Base-by-base conservation (phyloP, 2,329 filamentous ascomycete species). In the Botryotinia narcissicola region DNA sequence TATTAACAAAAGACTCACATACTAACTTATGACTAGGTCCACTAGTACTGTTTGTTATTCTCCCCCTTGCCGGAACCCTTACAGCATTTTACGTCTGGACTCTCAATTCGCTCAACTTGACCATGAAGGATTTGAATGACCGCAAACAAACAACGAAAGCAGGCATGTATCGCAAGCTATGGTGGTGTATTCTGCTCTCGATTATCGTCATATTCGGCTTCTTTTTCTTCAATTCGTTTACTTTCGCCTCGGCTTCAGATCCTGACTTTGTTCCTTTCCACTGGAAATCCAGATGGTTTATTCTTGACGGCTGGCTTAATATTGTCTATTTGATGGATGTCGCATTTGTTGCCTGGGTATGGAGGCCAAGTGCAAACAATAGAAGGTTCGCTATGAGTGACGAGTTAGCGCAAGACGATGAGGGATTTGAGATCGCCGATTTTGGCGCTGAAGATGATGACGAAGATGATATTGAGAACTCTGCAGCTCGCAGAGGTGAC, bases 31-130 rank as follows among this genome's bases (percentile, higher is more conserved):
- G 42, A 8, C 9, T 48, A 88, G 95, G 95, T 0, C 94, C 94
- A 1, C 89, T 98, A 68, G 92, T 99, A 7, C 89, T 99, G 8
- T 90, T 99, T 67, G 94, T 99, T 78, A 94, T 99, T 42, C 88
- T 99, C 25, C 96, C 96, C 0, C 87, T 99, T 35, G 95, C 95
- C 5, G 95, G 90, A 64, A 98, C 96, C 0, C 84, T 99, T 76
- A 99, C 96, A 29, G 95, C 93, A 18, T 99, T 99, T 83, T 99
- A 99, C 83, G 93, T 99, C 75, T 99, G 96, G 96, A 99, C 96
- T 0, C 87, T 99, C 76, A 98, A 98, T 84, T 97, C 95, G 35
- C 88, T 99, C 73, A 97, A 95, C 82, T 87, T 92, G 73, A 99
- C 96, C 0, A 95, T 98, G 85, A 98, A 98, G 84, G 95, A 98